Evolutionary conservation across 2,329 filamentous ascomycete species (phyloP).

Genomic region (Pseudomassariella vexata): DNA sequence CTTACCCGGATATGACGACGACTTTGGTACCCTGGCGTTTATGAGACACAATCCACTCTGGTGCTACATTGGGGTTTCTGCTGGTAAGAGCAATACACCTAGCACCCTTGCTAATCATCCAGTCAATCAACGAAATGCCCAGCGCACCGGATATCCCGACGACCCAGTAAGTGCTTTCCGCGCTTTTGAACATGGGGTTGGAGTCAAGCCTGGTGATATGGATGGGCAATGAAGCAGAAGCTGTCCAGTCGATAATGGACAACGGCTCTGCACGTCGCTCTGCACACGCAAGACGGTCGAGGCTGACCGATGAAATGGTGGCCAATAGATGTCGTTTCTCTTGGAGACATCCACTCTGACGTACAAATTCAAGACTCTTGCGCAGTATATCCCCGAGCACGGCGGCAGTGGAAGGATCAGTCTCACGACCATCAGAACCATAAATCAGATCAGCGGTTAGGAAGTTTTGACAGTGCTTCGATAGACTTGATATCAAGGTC

Average conservation of each 20-base stretch:
- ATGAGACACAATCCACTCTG: conserved; percentile 5
- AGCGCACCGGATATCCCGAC: conserved; percentile 11
- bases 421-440: too few species aligned
- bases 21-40: conserved; percentile 5
- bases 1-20: conserved; percentile 7
- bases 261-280: conserved; percentile 1
- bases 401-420: too few species aligned
- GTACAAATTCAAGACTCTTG: too few species aligned
- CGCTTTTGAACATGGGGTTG: conserved; percentile 9
- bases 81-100: conserved; percentile 12
- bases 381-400: too few species aligned
- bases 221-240: not conserved
- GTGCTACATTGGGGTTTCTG: conserved; percentile 7
- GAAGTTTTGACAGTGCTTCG: too few species aligned
- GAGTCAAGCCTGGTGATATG: conserved; percentile 7
- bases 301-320: too few species aligned
- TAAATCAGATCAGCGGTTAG: too few species aligned
- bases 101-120: conserved; percentile 13
- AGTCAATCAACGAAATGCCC: conserved; percentile 11
- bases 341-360: too few species aligned
- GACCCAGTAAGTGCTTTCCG: conserved; percentile 14
- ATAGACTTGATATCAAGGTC: too few species aligned
- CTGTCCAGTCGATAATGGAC: conserved; percentile 5
- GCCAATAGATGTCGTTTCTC: too few species aligned
- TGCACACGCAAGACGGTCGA: too few species aligned